Evolutionary conservation across 768 basidiomycete genomes (phyloP), one percentile per base, ranked within the genome.

Genomic region (Leccinellum rugosiceps): DNA sequence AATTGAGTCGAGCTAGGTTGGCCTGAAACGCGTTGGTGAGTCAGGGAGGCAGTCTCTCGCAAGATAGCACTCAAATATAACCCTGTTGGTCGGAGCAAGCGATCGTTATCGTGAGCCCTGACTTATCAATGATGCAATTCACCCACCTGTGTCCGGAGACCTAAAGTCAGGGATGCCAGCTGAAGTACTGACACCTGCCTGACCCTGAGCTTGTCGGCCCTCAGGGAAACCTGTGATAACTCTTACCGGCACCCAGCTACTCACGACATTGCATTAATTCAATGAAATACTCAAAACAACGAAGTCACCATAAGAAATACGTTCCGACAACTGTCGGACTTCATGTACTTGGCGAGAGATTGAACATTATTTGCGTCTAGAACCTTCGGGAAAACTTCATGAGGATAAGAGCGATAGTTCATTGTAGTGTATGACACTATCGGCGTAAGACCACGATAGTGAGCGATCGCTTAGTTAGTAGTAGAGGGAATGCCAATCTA

Each of bases 81-180:
- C 6, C 71, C 60, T 64, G 50, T 45, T 28, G 17, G 43, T 55
- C 17, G 19, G 35, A 21, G 28, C 17, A 9, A n/a, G 17, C 53
- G 47, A 57, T 38, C 11, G 14, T 25, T 34, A 55, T 43, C 25
- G 19, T 26, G 34, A 52, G 46, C 25, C 21, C 41, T 23, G 38
- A 50, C 34, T 38, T 34, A 49, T 28, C 19, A 49, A 21, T 9
- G 17, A 44, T 31, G 19, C 14, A n/a, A 31, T 25, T 15, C 26
- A 53, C 82, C 61, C 59, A 83, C 93, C 94, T 34, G 93, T 94
- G 23, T 85, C 82, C 1, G 91, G 90, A 10, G 89, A 90, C 59
- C 94, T 77, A 70, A 95, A 97, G 72, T 97, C 93, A 13, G 94
- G 94, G 26, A 92, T 93, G 6, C 90, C 90, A 53, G 90, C 90